phyloP scores from a whole-genome alignment of 352 stramenopile genomes.

The Phytophthora parvispora region DNA sequence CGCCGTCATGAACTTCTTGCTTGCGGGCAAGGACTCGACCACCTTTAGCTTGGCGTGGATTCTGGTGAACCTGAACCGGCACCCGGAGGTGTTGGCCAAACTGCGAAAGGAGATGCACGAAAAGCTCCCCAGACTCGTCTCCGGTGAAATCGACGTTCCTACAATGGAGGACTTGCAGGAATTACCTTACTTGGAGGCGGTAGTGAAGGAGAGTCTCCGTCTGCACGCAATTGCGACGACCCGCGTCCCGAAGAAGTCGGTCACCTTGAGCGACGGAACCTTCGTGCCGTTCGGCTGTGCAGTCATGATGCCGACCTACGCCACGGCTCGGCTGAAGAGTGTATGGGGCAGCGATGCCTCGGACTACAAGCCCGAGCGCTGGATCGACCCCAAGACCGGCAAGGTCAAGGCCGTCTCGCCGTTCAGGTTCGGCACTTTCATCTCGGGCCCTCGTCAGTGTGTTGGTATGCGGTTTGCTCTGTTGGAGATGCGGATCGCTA shows the following conservation, averaged over 20 bases:
- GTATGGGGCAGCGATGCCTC: slow-evolving; percentile 10
- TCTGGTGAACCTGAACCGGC: slow-evolving; percentile 50
- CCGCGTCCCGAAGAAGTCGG: slow-evolving; percentile 41
- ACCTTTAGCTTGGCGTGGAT: slow-evolving; percentile 51
- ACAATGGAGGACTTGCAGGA: slow-evolving; percentile 45
- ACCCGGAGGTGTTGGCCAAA: slow-evolving; percentile 45
- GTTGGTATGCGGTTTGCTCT: slow-evolving; percentile 62
- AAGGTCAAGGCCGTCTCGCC: slow-evolving; percentile 18
- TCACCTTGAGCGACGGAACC: slow-evolving; percentile 56
- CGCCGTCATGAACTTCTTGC: slow-evolving; percentile 61
- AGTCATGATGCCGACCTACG: slow-evolving; percentile 24
- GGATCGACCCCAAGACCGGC: slow-evolving; percentile 9
- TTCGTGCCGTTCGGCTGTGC: slow-evolving; percentile 9
- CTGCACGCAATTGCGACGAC: slow-evolving; percentile 54
- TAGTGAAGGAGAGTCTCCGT: slow-evolving; percentile 63
- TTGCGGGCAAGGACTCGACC: slow-evolving; percentile 62
- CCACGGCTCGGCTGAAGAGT: slow-evolving; percentile 3
- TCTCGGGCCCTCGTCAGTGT: slow-evolving; percentile 60
- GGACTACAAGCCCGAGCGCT: slow-evolving; percentile 11
- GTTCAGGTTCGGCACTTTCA: slow-evolving; percentile 71
- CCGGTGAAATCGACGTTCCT: slow-evolving; percentile 21
- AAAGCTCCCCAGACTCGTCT: slow-evolving; percentile 27
- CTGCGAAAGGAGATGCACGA: slow-evolving; percentile 50
- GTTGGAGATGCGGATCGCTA: slow-evolving; percentile 60
- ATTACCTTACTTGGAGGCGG: slow-evolving; percentile 61